These are phyloP conservation scores for Myriangium duriaei DNA, from an alignment of 2,329 filamentous ascomycete genomes.

Conservation along the genomic window DNA sequence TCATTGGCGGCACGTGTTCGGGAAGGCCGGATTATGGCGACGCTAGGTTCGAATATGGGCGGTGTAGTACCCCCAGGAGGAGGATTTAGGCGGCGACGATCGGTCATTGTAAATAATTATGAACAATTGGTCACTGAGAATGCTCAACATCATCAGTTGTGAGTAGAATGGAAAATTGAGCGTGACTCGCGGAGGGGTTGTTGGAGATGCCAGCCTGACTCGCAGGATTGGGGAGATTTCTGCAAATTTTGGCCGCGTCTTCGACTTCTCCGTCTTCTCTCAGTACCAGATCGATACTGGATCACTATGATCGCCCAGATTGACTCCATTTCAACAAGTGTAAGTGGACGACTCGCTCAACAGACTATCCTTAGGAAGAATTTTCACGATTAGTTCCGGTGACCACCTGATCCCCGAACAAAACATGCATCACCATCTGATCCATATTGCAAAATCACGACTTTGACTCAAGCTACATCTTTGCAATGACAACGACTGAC, in stretches of 20 bases:
- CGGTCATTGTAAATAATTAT: constrained; percentile 48
- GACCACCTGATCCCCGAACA: constrained; percentile 26
- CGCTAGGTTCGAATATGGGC: constrained; percentile 51
- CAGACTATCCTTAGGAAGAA: constrained; percentile 11
- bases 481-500: background rate
- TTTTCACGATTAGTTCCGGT: constrained; percentile 25
- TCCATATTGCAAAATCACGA: constrained; percentile 11
- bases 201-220: background rate
- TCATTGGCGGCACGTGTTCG: constrained; percentile 57
- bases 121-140: no score
- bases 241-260: background rate
- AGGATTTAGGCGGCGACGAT: constrained; percentile 82
- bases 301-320: no score
- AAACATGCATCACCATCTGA: constrained; percentile 33
- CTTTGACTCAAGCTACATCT: constrained; percentile 5
- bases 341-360: background rate
- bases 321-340: no score
- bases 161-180: no score
- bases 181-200: no score
- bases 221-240: background rate
- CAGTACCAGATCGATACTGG: no score
- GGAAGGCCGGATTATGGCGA: constrained; percentile 38
- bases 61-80: constrained; percentile 65
- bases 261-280: background rate
- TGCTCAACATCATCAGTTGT: no score